Evolutionary conservation across 352 stramenopile species (phyloP), one percentile per base, ranked within the genome.

Genomic region (Globisporangium barbulae): DNA sequence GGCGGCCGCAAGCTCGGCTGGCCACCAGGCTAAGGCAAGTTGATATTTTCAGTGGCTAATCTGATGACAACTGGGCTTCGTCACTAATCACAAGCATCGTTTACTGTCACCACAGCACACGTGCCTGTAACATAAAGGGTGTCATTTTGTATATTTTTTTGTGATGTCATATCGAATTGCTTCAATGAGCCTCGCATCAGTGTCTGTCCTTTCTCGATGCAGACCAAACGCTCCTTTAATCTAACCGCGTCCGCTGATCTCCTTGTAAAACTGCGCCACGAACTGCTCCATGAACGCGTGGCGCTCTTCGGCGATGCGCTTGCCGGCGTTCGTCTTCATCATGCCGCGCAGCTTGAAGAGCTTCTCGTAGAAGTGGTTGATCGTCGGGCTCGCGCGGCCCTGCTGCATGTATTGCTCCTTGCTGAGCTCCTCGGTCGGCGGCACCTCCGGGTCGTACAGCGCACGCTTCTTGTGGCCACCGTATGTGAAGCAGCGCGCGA

Each of bases 351-450:
- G 79, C 64, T 91, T 91, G 53, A 97, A 76, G 30, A 97, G 76
- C 78, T 97, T 97, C 74, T 95, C 90, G 63, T 96, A 95, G 62
- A 97, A 97, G 69, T 97, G 90, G 64, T 95, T 94, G 54, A 97
- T 85, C 4, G 85, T 94, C 22, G 83, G 83, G 28, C 74, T 81
- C 48, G 72, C 64, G 19, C 86, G 85, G 21, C 75, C 82, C 53
- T 85, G 76, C 37, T 82, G 70, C 81, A 93, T 96, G 75, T 96
- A 94, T 63, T 85, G 64, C 50, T 85, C 85, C 60, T 93, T 88
- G 54, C 77, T 91, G 67, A 96, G 75, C 31, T 76, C 71, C 10
- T 78, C 66, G 12, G 70, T 75, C 2, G 85, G 78, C 0, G 74
- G 74, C 3, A 91, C 64, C 17, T 82, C 69, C 2, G 76, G 75